A percentile compares a stretch with the other conserved stretches of the same genome.
phyloP scores from a whole-genome alignment of 73 alveolate genomes.

The Breviolum minutum region DNA sequence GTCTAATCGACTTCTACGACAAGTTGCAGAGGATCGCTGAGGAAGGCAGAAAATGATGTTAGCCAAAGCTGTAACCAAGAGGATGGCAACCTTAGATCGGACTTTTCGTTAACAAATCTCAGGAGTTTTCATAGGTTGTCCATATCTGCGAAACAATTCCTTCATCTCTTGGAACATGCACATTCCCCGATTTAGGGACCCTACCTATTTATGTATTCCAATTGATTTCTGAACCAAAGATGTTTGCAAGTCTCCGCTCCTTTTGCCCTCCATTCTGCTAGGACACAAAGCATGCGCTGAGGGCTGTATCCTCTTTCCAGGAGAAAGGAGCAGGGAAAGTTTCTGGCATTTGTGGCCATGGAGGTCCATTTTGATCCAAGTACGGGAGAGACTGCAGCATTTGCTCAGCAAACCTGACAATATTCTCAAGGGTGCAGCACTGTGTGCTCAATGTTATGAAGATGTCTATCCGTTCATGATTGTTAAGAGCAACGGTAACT shows the following conservation, averaged over 20 bases:
- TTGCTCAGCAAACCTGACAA: conserved; percentile 36
- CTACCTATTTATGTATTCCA: too few species aligned
- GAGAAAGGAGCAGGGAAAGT: conserved; percentile 15
- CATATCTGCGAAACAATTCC: too few species aligned
- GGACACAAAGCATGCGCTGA: neutral
- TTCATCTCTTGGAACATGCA: too few species aligned
- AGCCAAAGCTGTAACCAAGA: conserved; percentile 37
- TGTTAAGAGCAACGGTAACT: neutral
- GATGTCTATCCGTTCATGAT: neutral
- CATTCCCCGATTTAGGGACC: too few species aligned
- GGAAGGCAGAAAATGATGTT: conserved; percentile 67
- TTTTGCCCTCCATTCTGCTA: neutral
- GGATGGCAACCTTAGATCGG: conserved; percentile 38
- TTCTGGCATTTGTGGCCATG: neutral
- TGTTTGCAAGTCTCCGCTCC: neutral
- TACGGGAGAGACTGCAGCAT: conserved; percentile 29
- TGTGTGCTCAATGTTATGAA: neutral
- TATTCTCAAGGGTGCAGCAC: neutral
- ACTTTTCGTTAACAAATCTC: neutral
- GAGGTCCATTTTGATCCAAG: neutral
- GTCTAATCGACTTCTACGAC: neutral
- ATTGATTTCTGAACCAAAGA: neutral
- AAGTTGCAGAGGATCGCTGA: conserved; percentile 6
- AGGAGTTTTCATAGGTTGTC: neutral
- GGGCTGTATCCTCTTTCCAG: conserved; percentile 6